A percentile compares a stretch with the other conserved stretches of the same genome.
Evolutionary conservation across 331 rosid genomes (phyloP).

Genomic region (Quercus phellos): DNA sequence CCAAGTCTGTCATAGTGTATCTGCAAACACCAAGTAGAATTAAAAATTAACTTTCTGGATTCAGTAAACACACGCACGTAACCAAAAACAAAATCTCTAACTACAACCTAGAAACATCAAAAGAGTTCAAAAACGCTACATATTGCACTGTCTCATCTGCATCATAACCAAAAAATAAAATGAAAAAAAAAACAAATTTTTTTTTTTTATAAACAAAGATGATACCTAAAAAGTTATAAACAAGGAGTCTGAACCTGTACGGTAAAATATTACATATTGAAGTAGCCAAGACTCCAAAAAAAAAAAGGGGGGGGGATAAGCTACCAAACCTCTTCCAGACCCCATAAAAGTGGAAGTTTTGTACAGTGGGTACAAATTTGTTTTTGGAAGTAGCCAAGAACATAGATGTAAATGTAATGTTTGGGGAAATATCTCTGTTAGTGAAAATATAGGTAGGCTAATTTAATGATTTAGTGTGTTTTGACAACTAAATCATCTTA

Average conservation of each 20-base stretch:
- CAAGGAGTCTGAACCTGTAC: neutral
- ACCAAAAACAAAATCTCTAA: neutral
- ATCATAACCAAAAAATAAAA: neutral
- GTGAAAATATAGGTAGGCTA: neutral
- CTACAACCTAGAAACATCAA: neutral
- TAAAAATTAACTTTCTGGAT: slow-evolving; percentile 4
- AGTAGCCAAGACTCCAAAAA: neutral
- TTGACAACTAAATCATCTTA: neutral
- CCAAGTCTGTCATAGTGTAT: slow-evolving; percentile 91
- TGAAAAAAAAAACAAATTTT: neutral
- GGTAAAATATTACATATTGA: neutral
- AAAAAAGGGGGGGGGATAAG: too few relatives aligned
- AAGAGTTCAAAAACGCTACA: neutral
- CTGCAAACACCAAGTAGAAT: slow-evolving; percentile 40
- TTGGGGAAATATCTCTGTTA: too few relatives aligned
- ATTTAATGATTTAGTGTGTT: neutral
- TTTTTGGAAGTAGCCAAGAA: too few relatives aligned
- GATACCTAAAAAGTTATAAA: neutral
- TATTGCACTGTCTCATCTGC: neutral
- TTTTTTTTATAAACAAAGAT: neutral
- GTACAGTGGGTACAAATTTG: too few relatives aligned
- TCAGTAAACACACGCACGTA: neutral
- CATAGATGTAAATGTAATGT: too few relatives aligned
- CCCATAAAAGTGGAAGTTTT: too few relatives aligned
- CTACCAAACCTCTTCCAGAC: too few relatives aligned